These are phyloP conservation scores for Yamadazyma nakazawae DNA, from an alignment of 805 yeast genomes.

Conservation along the genomic window DNA sequence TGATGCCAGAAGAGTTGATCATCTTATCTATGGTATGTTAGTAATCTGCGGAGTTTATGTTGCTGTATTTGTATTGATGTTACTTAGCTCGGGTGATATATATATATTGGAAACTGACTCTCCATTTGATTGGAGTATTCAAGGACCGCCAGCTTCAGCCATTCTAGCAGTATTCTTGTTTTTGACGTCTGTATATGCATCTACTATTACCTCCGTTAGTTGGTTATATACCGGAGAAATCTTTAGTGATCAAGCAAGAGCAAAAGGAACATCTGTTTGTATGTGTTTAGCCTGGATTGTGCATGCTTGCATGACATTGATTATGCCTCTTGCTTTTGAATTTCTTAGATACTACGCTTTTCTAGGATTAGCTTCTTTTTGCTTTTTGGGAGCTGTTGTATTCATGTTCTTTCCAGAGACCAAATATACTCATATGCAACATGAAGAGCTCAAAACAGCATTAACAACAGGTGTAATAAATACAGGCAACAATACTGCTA, in stretches of 20 bases:
- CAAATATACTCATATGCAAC: constrained; percentile 16
- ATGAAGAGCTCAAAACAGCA: not conserved
- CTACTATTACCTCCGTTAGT: constrained; percentile 45
- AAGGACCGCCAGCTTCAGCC: constrained; percentile 35
- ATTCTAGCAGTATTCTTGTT: constrained; percentile 44
- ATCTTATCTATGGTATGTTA: constrained; percentile 41
- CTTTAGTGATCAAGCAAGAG: constrained; percentile 42
- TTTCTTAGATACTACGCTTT: constrained; percentile 40
- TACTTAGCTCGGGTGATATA: constrained; percentile 18
- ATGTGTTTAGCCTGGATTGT: constrained; percentile 46
- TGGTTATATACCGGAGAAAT: constrained; percentile 52
- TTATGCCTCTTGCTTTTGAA: constrained; percentile 38
- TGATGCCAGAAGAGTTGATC: constrained; percentile 45
- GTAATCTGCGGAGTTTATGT: constrained; percentile 34
- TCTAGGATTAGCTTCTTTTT: constrained; percentile 30
- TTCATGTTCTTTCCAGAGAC: constrained; percentile 46
- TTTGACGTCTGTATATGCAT: constrained; percentile 44
- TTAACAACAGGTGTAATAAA: not conserved
- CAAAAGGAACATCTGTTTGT: constrained; percentile 46
- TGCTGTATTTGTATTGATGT: constrained; percentile 35
- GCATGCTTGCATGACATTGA: constrained; percentile 34
- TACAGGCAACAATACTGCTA: not conserved
- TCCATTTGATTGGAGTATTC: constrained; percentile 13
- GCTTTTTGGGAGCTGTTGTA: constrained; percentile 29
- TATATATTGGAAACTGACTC: constrained; percentile 1